Evolutionary conservation across 495 filamentous ascomycete genomes (phyloP).

Genomic region (Hypoxylon trugodes): DNA sequence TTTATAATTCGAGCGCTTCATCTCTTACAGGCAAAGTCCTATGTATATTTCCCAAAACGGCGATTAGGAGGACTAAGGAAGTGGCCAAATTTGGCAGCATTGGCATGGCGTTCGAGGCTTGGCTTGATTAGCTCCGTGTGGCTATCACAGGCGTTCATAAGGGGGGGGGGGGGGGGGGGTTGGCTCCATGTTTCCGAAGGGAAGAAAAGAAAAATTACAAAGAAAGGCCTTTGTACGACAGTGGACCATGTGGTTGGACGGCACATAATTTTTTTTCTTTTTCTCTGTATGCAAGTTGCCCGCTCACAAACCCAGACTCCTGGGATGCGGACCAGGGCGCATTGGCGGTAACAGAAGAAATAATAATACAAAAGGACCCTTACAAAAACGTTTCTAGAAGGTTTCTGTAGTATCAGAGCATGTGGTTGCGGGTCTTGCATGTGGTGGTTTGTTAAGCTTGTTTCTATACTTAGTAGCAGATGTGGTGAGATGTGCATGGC

Average conservation of each 20-base stretch:
- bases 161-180: background rate
- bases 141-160: constrained; percentile 7
- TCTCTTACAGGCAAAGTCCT: background rate
- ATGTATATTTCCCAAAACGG: constrained; percentile 9
- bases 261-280: background rate
- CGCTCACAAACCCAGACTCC: constrained; percentile 12
- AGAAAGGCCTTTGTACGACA: no score
- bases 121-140: constrained; percentile 1
- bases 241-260: constrained; percentile 9
- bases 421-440: constrained; percentile 27
- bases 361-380: background rate
- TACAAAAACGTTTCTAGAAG: constrained; percentile 35
- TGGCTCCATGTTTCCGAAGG: no score
- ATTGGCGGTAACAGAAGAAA: constrained; percentile 11
- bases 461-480: constrained; percentile 37
- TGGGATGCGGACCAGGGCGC: constrained; percentile 18
- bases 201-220: background rate
- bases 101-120: constrained; percentile 29
- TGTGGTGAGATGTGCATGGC: background rate
- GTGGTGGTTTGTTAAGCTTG: no score
- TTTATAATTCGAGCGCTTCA: background rate
- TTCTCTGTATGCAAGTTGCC: constrained; percentile 22
- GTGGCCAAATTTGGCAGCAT: constrained; percentile 35
- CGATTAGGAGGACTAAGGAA: constrained; percentile 2
- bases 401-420: constrained; percentile 32